Percentiles rank a stretch among this genome's conserved stretches.
Conservation (phyloP, 2,329 filamentous ascomycete genomes). For the Verticillium dahliae region DNA sequence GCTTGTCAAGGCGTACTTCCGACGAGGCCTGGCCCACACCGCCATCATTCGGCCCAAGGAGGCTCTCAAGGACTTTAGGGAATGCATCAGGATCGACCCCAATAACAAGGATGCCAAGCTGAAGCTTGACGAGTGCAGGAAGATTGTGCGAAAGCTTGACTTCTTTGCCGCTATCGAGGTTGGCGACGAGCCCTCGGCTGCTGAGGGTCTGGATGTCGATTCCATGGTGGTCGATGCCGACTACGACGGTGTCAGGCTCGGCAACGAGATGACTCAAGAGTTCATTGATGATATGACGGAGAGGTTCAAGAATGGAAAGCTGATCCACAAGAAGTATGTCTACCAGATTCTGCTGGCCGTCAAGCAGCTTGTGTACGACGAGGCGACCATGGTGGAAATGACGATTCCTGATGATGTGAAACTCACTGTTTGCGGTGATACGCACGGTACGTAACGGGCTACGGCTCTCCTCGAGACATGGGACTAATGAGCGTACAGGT, state of each 20-base stretch:
- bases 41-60: slow-evolving; percentile 86
- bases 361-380: slow-evolving; percentile 82
- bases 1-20: slow-evolving; percentile 94
- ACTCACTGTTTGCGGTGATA: slow-evolving; percentile 94
- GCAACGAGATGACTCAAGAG: slow-evolving; percentile 83
- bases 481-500: slow-evolving; percentile 42
- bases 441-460: slow-evolving; percentile 62
- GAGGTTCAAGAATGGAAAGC: slow-evolving; percentile 93
- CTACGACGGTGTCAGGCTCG: slow-evolving; percentile 80
- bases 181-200: slow-evolving; percentile 83
- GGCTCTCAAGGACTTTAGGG: slow-evolving; percentile 85
- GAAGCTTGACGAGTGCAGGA: slow-evolving; percentile 89
- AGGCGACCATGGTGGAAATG: slow-evolving; percentile 95
- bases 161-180: slow-evolving; percentile 96
- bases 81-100: slow-evolving; percentile 81
- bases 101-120: slow-evolving; percentile 84
- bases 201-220: slow-evolving; percentile 83
- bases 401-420: slow-evolving; percentile 69
- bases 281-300: slow-evolving; percentile 98
- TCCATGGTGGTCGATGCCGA: slow-evolving; percentile 73
- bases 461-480: neutral
- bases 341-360: slow-evolving; percentile 92
- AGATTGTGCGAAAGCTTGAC: slow-evolving; percentile 83
- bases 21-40: slow-evolving; percentile 83
- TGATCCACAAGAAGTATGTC: slow-evolving; percentile 91